Evolutionary conservation across 257 asterid genomes (phyloP).

Genomic region (Fraxinus excelsior): DNA sequence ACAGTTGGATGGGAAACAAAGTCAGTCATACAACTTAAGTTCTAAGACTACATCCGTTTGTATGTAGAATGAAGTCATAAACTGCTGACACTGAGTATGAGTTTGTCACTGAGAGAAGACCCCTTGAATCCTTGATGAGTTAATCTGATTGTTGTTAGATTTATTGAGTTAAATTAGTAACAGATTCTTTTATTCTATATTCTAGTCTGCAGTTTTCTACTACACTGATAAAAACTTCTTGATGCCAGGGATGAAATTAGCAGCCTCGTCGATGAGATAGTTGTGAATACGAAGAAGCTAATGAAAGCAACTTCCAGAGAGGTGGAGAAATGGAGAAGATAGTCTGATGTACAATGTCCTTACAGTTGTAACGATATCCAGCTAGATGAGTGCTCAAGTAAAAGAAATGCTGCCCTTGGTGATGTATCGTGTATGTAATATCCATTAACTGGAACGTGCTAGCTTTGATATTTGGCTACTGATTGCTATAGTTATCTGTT

Average conservation of each 20-base stretch:
- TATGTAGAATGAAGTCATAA: too few relatives aligned
- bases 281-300: conserved; percentile 30
- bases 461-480: neutral
- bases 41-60: too few relatives aligned
- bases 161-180: too few relatives aligned
- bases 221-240: neutral
- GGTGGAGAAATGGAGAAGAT: conserved; percentile 47
- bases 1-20: too few relatives aligned
- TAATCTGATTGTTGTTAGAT: too few relatives aligned
- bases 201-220: neutral
- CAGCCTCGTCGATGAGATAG: conserved; percentile 34
- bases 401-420: neutral
- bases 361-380: neutral
- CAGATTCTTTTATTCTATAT: too few relatives aligned
- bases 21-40: too few relatives aligned
- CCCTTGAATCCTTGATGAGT: too few relatives aligned
- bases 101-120: too few relatives aligned
- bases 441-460: neutral
- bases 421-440: neutral
- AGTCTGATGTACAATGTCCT: neutral
- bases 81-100: too few relatives aligned
- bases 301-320: conserved; percentile 44
- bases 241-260: conserved; percentile 40
- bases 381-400: neutral
- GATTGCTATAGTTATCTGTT: neutral